Evolutionary conservation across 768 basidiomycete genomes (phyloP).

Genomic region (Serpula lacrymans): DNA sequence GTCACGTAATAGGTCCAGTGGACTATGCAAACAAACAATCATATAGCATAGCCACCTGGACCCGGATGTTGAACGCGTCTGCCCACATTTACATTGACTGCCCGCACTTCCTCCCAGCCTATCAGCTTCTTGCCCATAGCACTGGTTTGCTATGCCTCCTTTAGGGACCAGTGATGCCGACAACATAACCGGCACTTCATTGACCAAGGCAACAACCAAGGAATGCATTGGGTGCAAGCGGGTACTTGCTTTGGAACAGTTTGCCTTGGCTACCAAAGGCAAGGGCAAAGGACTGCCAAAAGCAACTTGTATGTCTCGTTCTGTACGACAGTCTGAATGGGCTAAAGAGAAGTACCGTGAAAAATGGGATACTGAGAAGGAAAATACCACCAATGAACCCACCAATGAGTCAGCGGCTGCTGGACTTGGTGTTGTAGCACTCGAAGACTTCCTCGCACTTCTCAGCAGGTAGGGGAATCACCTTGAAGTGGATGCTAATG

Average conservation of each 20-base stretch:
- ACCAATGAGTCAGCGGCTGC: not conserved
- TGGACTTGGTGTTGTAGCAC: not conserved
- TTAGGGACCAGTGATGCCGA: no score
- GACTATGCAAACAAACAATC: no score
- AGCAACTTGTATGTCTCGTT: not conserved
- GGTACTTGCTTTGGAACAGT: conserved; percentile 1
- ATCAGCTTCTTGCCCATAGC: no score
- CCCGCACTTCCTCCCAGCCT: no score
- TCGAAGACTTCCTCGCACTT: not conserved
- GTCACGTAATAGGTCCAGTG: no score
- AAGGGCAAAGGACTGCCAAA: not conserved
- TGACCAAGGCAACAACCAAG: no score
- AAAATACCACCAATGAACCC: not conserved
- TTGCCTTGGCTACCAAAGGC: not conserved
- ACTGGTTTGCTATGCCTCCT: no score
- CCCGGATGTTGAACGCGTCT: no score
- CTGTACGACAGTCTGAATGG: not conserved
- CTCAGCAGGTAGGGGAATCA: not conserved
- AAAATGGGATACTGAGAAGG: not conserved
- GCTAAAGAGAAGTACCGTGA: not conserved
- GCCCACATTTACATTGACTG: no score
- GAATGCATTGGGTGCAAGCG: no score
- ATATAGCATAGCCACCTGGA: no score
- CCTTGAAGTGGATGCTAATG: not conserved
- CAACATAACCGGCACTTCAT: no score